phyloP scores from a whole-genome alignment of 2,329 filamentous ascomycete genomes.

The Hymenotorrendiella dingleyae region DNA sequence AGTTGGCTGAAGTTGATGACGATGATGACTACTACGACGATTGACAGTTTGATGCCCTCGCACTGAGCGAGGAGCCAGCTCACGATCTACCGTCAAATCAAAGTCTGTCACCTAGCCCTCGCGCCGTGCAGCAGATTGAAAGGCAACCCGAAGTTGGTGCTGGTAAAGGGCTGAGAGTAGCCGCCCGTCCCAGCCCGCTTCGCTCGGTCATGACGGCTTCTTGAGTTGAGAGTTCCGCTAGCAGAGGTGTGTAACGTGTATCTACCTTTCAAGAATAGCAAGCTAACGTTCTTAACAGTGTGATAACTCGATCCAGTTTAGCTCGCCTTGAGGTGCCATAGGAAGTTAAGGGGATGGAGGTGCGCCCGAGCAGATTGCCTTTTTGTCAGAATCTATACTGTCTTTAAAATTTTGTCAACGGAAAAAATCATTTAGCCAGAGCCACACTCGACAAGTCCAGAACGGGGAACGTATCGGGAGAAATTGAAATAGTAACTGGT shows the following conservation, averaged over 20 bases:
- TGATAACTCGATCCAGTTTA: conserved; percentile 7
- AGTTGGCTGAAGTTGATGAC: conserved; percentile 85
- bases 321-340: conserved; percentile 8
- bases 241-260: conserved; percentile 16
- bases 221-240: conserved; percentile 28
- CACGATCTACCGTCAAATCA: conserved; percentile 47
- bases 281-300: conserved; percentile 9
- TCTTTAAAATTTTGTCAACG: conserved; percentile 5
- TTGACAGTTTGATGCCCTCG: conserved; percentile 90
- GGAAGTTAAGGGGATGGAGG: conserved; percentile 2
- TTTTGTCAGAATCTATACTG: conserved; percentile 8
- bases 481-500: not conserved
- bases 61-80: conserved; percentile 77
- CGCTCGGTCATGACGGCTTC: conserved; percentile 56
- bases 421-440: not conserved
- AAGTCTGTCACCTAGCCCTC: conserved; percentile 37
- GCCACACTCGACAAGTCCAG: not conserved
- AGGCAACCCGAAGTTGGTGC: conserved; percentile 32
- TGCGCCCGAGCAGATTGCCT: conserved; percentile 17
- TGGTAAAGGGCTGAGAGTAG: conserved; percentile 32
- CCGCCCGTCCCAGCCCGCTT: conserved; percentile 59
- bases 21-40: conserved; percentile 92
- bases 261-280: not conserved
- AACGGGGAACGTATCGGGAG: not conserved
- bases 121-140: conserved; percentile 39